Conservation (phyloP, 768 basidiomycete species). For the Naematelia encephala region DNA sequence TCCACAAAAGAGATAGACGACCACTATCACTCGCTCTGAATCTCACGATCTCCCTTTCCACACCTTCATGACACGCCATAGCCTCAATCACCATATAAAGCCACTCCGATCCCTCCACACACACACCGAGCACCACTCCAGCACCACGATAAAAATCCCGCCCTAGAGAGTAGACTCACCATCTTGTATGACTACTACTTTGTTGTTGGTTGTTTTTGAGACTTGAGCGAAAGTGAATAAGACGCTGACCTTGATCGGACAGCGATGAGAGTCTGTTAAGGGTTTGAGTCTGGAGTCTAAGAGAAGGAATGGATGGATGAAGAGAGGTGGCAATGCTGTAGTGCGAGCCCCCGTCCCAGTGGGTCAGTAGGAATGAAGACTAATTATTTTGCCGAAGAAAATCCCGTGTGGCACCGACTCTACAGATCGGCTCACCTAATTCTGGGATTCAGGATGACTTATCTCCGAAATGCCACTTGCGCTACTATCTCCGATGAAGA, state of each 20-base stretch:
- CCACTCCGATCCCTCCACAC: too few species aligned
- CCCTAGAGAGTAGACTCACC: conserved; percentile 12
- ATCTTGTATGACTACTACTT: conserved; percentile 18
- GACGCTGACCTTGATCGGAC: too few species aligned
- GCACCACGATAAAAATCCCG: too few species aligned
- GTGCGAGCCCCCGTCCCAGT: conserved; percentile 2
- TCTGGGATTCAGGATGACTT: not conserved
- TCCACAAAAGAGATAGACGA: too few species aligned
- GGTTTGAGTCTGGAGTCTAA: conserved; percentile 8
- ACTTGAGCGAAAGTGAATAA: too few species aligned
- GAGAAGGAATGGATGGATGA: not conserved
- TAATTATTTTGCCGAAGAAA: conserved; percentile 3
- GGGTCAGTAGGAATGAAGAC: conserved; percentile 1
- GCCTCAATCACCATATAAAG: too few species aligned
- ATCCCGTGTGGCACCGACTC: not conserved
- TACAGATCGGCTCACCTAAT: not conserved
- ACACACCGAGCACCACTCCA: too few species aligned
- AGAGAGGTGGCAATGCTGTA: not conserved
- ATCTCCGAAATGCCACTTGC: not conserved
- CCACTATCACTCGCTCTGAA: too few species aligned
- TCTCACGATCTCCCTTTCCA: too few species aligned
- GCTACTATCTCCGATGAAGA: too few species aligned
- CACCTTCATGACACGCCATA: too few species aligned
- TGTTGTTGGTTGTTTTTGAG: not conserved
- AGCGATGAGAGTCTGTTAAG: not conserved